Conservation (phyloP, 352 stramenopile species). For the Phytophthora hybrid region DNA sequence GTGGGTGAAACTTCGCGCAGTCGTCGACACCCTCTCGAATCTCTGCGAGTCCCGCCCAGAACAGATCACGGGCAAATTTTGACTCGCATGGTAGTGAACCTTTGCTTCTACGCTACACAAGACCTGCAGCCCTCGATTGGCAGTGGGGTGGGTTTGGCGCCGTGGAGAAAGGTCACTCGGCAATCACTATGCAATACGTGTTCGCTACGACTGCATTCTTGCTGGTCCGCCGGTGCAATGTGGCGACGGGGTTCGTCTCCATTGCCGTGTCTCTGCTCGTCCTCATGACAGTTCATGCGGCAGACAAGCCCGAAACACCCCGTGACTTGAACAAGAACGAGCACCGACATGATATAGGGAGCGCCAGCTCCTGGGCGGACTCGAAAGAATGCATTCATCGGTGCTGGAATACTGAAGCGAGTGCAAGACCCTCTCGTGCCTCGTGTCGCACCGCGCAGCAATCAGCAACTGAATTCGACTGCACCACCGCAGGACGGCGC, state of each 20-base stretch:
- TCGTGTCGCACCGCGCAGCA: slow-evolving; percentile 3
- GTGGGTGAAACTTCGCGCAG: slow-evolving; percentile 3
- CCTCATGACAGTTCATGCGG: slow-evolving; percentile 22
- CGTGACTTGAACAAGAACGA: slow-evolving; percentile 24
- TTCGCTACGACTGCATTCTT: not conserved
- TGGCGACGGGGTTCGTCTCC: slow-evolving; percentile 18
- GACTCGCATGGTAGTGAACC: slow-evolving; percentile 5
- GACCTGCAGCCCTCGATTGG: slow-evolving; percentile 12
- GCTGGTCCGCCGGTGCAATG: slow-evolving; percentile 9
- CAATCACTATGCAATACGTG: slow-evolving; percentile 3
- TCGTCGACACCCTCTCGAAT: slow-evolving; percentile 16
- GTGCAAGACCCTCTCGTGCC: not conserved
- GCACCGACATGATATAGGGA: slow-evolving; percentile 43
- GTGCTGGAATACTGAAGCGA: not conserved
- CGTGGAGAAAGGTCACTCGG: slow-evolving; percentile 25
- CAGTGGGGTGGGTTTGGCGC: slow-evolving; percentile 8
- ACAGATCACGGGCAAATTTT: slow-evolving; percentile 45
- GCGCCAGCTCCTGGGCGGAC: slow-evolving; percentile 13
- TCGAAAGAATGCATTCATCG: slow-evolving; percentile 33
- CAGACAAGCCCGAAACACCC: slow-evolving; percentile 26
- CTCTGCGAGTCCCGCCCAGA: slow-evolving; percentile 1
- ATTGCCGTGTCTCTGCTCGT: slow-evolving; percentile 27
- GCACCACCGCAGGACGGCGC: not conserved
- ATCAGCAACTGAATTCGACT: slow-evolving; percentile 14
- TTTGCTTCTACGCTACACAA: slow-evolving; percentile 22